These are phyloP conservation scores for Leishmania major DNA, from an alignment of 208 protist species.

Conservation along the genomic window DNA sequence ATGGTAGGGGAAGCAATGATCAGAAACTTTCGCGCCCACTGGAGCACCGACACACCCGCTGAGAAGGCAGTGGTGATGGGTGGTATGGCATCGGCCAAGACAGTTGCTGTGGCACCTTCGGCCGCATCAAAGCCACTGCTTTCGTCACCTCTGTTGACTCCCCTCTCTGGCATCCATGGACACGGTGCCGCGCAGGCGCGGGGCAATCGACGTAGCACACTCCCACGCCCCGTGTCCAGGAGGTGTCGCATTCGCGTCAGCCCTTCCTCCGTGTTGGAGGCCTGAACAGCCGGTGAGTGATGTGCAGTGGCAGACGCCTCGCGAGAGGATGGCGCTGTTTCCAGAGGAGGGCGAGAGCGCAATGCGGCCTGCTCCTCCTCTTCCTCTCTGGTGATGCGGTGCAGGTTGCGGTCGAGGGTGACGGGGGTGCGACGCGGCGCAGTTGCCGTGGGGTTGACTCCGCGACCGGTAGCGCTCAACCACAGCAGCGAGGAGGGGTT, in stretches of 20 bases:
- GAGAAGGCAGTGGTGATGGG: constrained; percentile 5
- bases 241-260: constrained; percentile 27
- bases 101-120: not conserved
- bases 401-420: constrained; percentile 22
- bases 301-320: not conserved
- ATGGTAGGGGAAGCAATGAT: constrained; percentile 13
- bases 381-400: constrained; percentile 18
- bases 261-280: not conserved
- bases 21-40: constrained; percentile 46
- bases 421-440: constrained; percentile 31
- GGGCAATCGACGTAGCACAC: constrained; percentile 24
- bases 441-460: not conserved
- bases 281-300: not conserved
- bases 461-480: not conserved
- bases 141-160: not conserved
- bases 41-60: constrained; percentile 7
- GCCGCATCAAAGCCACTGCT: not conserved
- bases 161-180: constrained; percentile 15
- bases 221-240: constrained; percentile 32
- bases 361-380: constrained; percentile 6
- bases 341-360: not conserved
- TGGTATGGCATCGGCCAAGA: not conserved
- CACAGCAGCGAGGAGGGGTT: constrained; percentile 7
- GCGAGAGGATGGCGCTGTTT: not conserved
- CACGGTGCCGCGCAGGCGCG: constrained; percentile 22